These are phyloP conservation scores for Penicillium sp. DNA, from an alignment of 2,329 filamentous ascomycete species.

Conservation along the genomic window DNA sequence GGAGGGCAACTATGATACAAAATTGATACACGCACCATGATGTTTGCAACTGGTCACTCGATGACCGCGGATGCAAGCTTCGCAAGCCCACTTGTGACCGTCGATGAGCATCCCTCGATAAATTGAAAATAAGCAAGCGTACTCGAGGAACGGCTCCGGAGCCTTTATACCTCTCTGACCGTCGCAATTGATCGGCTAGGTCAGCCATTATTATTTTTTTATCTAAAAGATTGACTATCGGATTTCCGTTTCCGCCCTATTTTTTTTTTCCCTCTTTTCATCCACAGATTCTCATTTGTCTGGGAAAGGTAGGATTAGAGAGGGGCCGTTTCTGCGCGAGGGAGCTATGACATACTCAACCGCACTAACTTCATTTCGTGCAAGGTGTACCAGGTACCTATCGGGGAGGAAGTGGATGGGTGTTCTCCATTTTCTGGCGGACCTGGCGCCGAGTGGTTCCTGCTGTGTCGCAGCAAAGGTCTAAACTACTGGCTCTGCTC, in stretches of 20 bases:
- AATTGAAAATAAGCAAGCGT: conserved; percentile 19
- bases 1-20: neutral
- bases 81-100: conserved; percentile 95
- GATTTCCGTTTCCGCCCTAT: conserved; percentile 3
- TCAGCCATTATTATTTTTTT: conserved; percentile 2
- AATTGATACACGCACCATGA: conserved; percentile 66
- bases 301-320: conserved; percentile 21
- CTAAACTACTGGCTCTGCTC: neutral
- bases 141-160: conserved; percentile 4
- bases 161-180: conserved; percentile 27
- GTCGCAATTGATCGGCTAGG: conserved; percentile 6
- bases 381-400: conserved; percentile 1
- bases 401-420: neutral
- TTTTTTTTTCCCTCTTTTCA: conserved; percentile 3
- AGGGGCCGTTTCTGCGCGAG: conserved; percentile 9
- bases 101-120: conserved; percentile 71
- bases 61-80: conserved; percentile 94
- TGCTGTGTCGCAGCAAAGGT: conserved; percentile 15
- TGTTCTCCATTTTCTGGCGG: neutral
- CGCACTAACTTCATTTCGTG: conserved; percentile 7
- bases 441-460: conserved; percentile 4
- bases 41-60: conserved; percentile 97
- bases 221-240: neutral
- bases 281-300: neutral
- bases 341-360: conserved; percentile 27